phyloP scores from a whole-genome alignment of 768 basidiomycete genomes.

The Terana coerulea region DNA sequence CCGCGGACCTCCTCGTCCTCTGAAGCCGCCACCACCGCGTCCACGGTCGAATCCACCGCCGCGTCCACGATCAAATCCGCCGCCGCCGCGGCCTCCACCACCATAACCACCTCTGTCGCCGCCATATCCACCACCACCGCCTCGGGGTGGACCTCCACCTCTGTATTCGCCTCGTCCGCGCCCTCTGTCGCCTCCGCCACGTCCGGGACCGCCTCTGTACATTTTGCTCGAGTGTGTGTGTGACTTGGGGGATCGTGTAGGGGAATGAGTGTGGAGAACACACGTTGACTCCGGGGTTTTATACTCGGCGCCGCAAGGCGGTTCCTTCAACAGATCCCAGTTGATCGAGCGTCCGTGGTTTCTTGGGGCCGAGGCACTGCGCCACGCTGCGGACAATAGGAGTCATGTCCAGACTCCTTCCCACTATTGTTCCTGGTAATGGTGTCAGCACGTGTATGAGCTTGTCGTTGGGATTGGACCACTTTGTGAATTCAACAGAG shows the following conservation, averaged over 20 bases:
- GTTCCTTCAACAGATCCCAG: too few species aligned
- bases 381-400: not conserved
- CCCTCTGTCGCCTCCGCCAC: constrained; percentile 29
- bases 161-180: constrained; percentile 34
- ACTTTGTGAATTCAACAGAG: too few species aligned
- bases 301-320: constrained; percentile 1
- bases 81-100: constrained; percentile 22
- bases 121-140: constrained; percentile 10
- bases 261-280: not conserved
- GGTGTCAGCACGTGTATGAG: too few species aligned
- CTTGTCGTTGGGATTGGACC: too few species aligned
- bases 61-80: constrained; percentile 20
- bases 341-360: too few species aligned
- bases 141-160: constrained; percentile 22
- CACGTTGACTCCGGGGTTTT: not conserved
- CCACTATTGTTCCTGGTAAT: too few species aligned
- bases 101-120: constrained; percentile 22
- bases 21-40: constrained; percentile 20
- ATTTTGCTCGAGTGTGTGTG: not conserved
- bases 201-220: constrained; percentile 27
- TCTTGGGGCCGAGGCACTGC: too few species aligned
- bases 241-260: not conserved
- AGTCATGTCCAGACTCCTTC: not conserved
- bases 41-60: constrained; percentile 20
- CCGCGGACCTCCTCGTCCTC: constrained; percentile 25